Evolutionary conservation across 2,329 filamentous ascomycete species (phyloP), one percentile per base, ranked within the genome.

Genomic region (Colletotrichum neosansevieriae): DNA sequence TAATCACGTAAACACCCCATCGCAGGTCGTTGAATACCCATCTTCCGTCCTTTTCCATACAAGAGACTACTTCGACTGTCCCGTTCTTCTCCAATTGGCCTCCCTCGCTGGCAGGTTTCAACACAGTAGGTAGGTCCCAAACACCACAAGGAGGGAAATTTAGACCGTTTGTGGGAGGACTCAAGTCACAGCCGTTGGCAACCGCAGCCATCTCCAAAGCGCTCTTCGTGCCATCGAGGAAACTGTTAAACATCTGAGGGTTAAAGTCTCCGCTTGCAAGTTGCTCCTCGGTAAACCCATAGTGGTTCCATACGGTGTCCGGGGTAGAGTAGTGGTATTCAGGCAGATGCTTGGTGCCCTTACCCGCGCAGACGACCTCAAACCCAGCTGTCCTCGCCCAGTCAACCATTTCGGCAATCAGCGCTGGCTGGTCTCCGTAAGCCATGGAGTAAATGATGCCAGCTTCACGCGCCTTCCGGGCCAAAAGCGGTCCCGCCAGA

Each of bases 171-270:
- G 75, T 75, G 0, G 81, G 82, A 12, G 81, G 79, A 9, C 72
- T 76, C 21, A 84, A 73, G 66, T 79, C 77, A 70, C 81, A 83
- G 13, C 79, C 80, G 62, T 84, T 84, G 5, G 82, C 78, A 0
- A 84, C 82, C 12, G 82, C 82, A 4, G 82, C 80, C 82, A 84
- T 84, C 71, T 84, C 81, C 5, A 84, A 73, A 1, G 81, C 80
- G 2, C 78, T 80, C 71, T 84, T 84, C 6, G 82, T 84, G n/a
- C 82, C 82, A 63, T 84, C 81, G 2, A 84, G 74, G 74, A 83
- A 84, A 0, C 79, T 81, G 71, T 84, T 84, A 77, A 84, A 84
- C 79, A 84, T 84, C 53, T 83, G 81, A 5, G 80, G 78, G 70
- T 83, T 84, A 73, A 83, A 81, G 69, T 83, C 80, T 3, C 75